These are phyloP conservation scores for Leishmania mexicana DNA, from an alignment of 208 protist species.

Conservation along the genomic window DNA sequence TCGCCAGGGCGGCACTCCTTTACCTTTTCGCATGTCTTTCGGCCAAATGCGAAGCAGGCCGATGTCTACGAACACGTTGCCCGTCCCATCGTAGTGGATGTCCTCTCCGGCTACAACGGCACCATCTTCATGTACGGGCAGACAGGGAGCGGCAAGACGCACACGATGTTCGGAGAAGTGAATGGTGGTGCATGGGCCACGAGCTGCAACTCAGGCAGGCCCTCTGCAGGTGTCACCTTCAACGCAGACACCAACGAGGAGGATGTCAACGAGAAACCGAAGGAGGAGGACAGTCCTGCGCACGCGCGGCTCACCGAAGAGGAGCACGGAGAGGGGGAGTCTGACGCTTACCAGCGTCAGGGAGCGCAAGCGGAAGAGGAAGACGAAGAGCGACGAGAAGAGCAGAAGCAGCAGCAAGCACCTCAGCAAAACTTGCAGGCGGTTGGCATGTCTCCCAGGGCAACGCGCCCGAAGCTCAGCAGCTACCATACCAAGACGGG, in stretches of 20 bases:
- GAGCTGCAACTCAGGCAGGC: background rate
- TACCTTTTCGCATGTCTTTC: constrained; percentile 72
- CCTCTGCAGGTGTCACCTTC: background rate
- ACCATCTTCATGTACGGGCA: constrained; percentile 93
- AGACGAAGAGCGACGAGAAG: background rate
- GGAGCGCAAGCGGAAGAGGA: constrained; percentile 4
- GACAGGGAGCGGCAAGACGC: constrained; percentile 91
- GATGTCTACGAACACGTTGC: constrained; percentile 88
- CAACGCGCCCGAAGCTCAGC: background rate
- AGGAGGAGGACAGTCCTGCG: background rate
- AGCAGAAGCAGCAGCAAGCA: background rate
- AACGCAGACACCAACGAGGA: constrained; percentile 3
- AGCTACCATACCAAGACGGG: background rate
- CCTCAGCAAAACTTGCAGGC: background rate
- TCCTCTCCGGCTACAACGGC: constrained; percentile 89
- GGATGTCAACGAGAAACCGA: background rate
- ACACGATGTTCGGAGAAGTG: constrained; percentile 87
- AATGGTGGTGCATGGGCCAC: constrained; percentile 26
- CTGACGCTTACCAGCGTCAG: background rate
- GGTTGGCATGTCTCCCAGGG: background rate
- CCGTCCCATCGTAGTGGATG: constrained; percentile 86
- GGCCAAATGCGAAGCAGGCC: constrained; percentile 50
- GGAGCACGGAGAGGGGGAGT: background rate
- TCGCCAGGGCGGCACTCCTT: constrained; percentile 36
- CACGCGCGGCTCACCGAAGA: background rate